Evolutionary conservation across 2,329 filamentous ascomycete species (phyloP).

Genomic region (Helicocarpus griseus): DNA sequence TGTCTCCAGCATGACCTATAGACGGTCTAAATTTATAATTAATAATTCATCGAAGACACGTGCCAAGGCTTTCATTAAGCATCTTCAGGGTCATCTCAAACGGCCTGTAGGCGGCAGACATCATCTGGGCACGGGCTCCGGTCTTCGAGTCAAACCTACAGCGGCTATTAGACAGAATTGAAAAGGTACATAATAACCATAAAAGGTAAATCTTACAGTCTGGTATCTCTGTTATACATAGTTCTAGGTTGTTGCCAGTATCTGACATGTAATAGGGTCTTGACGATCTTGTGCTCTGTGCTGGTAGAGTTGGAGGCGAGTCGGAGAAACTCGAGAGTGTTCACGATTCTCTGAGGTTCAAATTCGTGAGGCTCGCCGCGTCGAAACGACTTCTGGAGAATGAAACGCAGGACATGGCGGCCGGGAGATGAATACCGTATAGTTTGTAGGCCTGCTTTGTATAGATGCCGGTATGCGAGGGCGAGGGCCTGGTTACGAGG

Average conservation of each 20-base stretch:
- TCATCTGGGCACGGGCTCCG: not conserved
- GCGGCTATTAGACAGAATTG: not conserved
- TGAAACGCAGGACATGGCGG: constrained; percentile 43
- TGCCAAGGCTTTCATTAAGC: constrained; percentile 39
- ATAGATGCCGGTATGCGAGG: constrained; percentile 49
- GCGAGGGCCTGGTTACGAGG: constrained; percentile 27
- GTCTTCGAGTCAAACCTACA: not conserved
- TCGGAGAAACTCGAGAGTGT: constrained; percentile 38
- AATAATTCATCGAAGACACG: constrained; percentile 28
- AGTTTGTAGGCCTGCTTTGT: constrained; percentile 43
- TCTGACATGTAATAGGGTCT: constrained; percentile 34
- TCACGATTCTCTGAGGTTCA: constrained; percentile 30
- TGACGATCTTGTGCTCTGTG: constrained; percentile 39
- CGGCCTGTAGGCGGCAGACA: constrained; percentile 23
- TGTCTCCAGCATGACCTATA: not conserved
- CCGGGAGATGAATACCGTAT: constrained; percentile 49
- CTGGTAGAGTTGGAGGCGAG: constrained; percentile 30
- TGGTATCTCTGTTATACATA: constrained; percentile 18
- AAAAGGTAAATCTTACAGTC: constrained; percentile 20
- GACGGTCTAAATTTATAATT: not conserved
- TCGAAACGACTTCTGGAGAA: constrained; percentile 34
- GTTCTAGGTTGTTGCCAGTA: constrained; percentile 32
- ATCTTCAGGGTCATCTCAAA: constrained; percentile 36
- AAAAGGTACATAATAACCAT: too few species aligned
- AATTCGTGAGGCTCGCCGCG: constrained; percentile 27